A percentile compares a stretch with the other conserved stretches of the same genome.
phyloP scores from a whole-genome alignment of 2,329 filamentous ascomycete species.

The Ophiosphaerella korrae region DNA sequence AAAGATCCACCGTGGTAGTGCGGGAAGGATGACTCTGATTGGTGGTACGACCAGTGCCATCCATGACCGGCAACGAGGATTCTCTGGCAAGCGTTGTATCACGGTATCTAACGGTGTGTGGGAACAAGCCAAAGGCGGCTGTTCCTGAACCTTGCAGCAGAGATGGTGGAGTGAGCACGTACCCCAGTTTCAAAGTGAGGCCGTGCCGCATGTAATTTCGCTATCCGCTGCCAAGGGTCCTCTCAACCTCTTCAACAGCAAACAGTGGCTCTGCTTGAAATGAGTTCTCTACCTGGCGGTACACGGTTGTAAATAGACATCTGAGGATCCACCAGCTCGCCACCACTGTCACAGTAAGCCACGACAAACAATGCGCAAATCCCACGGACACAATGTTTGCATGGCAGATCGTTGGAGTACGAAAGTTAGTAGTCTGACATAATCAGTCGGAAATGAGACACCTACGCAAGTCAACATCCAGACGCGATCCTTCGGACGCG shows the following conservation, averaged over 20 bases:
- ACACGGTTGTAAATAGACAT: conserved; percentile 12
- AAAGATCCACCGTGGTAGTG: conserved; percentile 11
- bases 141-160: conserved; percentile 34
- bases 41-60: conserved; percentile 33
- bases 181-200: conserved; percentile 32
- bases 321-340: conserved; percentile 4
- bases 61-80: conserved; percentile 30
- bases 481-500: conserved; percentile 21
- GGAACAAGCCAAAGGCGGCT: conserved; percentile 23
- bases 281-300: conserved; percentile 13
- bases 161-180: conserved; percentile 25
- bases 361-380: neutral
- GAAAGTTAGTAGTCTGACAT: conserved; percentile 10
- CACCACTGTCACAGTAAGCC: conserved; percentile 14
- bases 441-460: conserved; percentile 30
- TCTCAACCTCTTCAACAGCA: conserved; percentile 16
- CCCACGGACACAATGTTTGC: conserved; percentile 5
- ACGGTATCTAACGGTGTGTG: conserved; percentile 13
- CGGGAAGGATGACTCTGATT: conserved; percentile 22
- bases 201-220: conserved; percentile 38
- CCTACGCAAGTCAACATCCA: conserved; percentile 23
- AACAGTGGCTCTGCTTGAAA: conserved; percentile 29
- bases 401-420: neutral
- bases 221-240: conserved; percentile 31
- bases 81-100: conserved; percentile 20